These are phyloP conservation scores for Chalciporus pseudorubinellus DNA, from an alignment of 768 basidiomycete genomes.

Conservation along the genomic window DNA sequence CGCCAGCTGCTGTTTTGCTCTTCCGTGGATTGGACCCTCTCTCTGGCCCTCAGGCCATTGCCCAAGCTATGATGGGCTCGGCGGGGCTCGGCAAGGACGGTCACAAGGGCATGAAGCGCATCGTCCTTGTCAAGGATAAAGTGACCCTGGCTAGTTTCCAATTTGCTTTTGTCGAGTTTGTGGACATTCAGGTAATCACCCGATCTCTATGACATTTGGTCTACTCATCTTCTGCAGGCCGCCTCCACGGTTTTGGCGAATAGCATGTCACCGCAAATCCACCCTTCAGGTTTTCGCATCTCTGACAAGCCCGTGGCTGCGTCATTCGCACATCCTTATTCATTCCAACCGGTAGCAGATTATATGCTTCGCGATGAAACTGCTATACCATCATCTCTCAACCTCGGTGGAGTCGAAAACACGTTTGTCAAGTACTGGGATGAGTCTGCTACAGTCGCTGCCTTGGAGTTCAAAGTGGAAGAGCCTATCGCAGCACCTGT, in stretches of 20 bases:
- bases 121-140: slow-evolving; percentile 88
- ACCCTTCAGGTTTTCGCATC: slow-evolving; percentile 93
- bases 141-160: slow-evolving; percentile 87
- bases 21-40: slow-evolving; percentile 89
- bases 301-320: slow-evolving; percentile 85
- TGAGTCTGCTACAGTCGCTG: slow-evolving; percentile 71
- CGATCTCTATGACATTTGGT: not conserved
- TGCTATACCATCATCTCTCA: slow-evolving; percentile 62
- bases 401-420: slow-evolving; percentile 69
- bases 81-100: slow-evolving; percentile 76
- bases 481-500: slow-evolving; percentile 39
- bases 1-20: slow-evolving; percentile 78
- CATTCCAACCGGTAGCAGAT: slow-evolving; percentile 81
- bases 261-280: slow-evolving; percentile 82
- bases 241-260: slow-evolving; percentile 79
- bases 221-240: slow-evolving; percentile 47
- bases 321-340: slow-evolving; percentile 89
- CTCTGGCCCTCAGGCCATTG: slow-evolving; percentile 84
- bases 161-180: slow-evolving; percentile 91
- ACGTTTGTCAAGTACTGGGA: slow-evolving; percentile 92
- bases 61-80: slow-evolving; percentile 78
- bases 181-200: slow-evolving; percentile 67
- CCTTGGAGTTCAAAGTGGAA: slow-evolving; percentile 78
- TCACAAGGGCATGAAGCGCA: slow-evolving; percentile 82
- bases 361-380: slow-evolving; percentile 75